Evolutionary conservation across 441 rosid genomes (phyloP), one percentile per base, ranked within the genome.

Genomic region (Bocquillonia castaneifolia): DNA sequence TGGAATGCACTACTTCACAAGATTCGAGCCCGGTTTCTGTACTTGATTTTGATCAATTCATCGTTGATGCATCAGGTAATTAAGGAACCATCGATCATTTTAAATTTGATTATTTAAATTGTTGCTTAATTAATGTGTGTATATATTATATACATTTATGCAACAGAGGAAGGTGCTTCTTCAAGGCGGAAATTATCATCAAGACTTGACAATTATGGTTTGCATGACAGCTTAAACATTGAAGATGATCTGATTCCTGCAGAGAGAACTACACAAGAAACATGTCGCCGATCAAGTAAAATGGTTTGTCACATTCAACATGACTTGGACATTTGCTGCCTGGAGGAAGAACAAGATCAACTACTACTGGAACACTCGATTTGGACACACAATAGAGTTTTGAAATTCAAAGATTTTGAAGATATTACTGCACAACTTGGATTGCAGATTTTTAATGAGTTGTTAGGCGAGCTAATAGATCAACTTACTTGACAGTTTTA

Each of bases 21-120:
- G 87, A 87, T 31, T 85, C 83, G 3, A 92, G 98, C 80, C 98
- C 96, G n/a, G 90, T 92, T 79, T 92, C 95, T 3, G 96, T 90
- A 79, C 98, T 92, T 72, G 95, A 85, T 70, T 86, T 81, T 66
- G 80, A 79, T 71, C 80, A 72, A 72, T 85, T 80, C 72, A n/a
- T 69, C 44, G 59, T 67, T 70, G 77, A 74, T 72, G 77, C 66
- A 51, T 42, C 47, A 42, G 47, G 47, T 42, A n/a, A n/a, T n/a
- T n/a, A n/a, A n/a, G n/a, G n/a, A n/a, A n/a, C n/a, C n/a, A n/a
- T n/a, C n/a, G n/a, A n/a, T n/a, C n/a, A n/a, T n/a, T n/a, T n/a
- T n/a, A n/a, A n/a, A n/a, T n/a, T n/a, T n/a, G n/a, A n/a, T n/a
- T n/a, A n/a, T n/a, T n/a, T n/a, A n/a, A n/a, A n/a, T n/a, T n/a